phyloP scores from a whole-genome alignment of 164 flowering plant genomes.

The Tinospora cordifolia region DNA sequence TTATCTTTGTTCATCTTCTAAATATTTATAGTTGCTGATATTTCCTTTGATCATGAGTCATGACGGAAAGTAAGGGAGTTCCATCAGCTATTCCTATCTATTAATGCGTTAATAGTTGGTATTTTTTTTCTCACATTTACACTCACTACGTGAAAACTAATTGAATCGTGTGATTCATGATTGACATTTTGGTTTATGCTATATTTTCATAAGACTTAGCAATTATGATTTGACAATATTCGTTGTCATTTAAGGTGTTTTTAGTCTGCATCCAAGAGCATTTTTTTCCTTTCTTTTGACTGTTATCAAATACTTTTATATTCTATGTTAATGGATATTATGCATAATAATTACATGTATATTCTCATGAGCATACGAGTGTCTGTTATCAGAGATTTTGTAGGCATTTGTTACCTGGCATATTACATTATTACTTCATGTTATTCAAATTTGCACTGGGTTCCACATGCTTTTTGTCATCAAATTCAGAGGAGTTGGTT shows the following conservation, averaged over 20 bases:
- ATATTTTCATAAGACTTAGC: too few relatives aligned
- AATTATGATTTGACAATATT: too few relatives aligned
- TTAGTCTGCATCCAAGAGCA: too few relatives aligned
- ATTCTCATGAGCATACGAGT: neutral
- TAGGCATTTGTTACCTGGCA: neutral
- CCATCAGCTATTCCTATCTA: neutral
- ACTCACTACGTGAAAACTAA: neutral
- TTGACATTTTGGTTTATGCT: neutral
- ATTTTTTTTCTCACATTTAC: neutral
- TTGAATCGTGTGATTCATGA: neutral
- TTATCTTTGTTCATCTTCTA: neutral
- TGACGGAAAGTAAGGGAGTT: neutral
- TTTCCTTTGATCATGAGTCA: too few relatives aligned
- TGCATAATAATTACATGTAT: neutral
- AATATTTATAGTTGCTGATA: too few relatives aligned
- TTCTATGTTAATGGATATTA: too few relatives aligned
- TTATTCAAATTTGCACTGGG: neutral
- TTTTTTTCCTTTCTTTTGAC: neutral
- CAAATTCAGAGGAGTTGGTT: neutral
- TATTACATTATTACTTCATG: neutral
- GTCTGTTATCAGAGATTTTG: neutral
- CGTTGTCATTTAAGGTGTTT: too few relatives aligned
- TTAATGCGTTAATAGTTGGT: neutral
- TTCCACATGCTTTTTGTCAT: neutral
- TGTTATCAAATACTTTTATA: neutral